Percentiles rank a stretch among this genome's conserved stretches.
phyloP scores from a whole-genome alignment of 2,329 filamentous ascomycete species.

The Nakataea oryzae region DNA sequence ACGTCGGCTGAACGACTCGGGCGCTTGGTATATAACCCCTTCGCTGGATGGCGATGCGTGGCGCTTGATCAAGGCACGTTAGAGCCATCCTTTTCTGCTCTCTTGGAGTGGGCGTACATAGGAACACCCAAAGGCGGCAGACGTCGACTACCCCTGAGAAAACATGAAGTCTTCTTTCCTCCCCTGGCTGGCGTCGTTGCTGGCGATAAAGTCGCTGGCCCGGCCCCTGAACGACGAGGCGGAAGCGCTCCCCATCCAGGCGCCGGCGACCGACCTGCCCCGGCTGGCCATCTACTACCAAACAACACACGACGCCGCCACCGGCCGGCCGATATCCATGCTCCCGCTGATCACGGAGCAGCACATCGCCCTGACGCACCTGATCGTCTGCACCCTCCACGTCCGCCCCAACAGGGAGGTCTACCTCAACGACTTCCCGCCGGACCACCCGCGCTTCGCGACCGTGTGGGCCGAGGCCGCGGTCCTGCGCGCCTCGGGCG shows the following conservation, averaged over 20 bases:
- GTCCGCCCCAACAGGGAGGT: constrained; percentile 60
- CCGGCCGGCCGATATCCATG: constrained; percentile 36
- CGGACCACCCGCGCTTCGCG: constrained; percentile 54
- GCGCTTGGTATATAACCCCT: not conserved
- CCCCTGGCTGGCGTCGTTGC: not conserved
- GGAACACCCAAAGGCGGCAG: not conserved
- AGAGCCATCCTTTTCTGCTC: not conserved
- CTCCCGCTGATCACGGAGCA: constrained; percentile 38
- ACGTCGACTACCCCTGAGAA: not conserved
- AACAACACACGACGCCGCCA: constrained; percentile 35
- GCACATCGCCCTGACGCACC: constrained; percentile 54
- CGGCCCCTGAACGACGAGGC: not conserved
- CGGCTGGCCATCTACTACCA: constrained; percentile 44
- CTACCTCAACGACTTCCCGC: constrained; percentile 71
- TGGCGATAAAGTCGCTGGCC: not conserved
- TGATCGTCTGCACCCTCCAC: constrained; percentile 81
- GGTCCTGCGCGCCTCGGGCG: constrained; percentile 58
- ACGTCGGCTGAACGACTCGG: not conserved
- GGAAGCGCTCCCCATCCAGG: not conserved
- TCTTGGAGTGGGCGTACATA: not conserved
- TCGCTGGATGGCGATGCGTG: no score
- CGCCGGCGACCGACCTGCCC: constrained; percentile 18
- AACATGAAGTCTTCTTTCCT: not conserved
- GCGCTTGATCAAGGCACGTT: not conserved
- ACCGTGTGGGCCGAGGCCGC: constrained; percentile 71